Percentiles rank a stretch among this genome's conserved stretches.
phyloP scores from a whole-genome alignment of 345 rosid species.

The Conringia planisiliqua region DNA sequence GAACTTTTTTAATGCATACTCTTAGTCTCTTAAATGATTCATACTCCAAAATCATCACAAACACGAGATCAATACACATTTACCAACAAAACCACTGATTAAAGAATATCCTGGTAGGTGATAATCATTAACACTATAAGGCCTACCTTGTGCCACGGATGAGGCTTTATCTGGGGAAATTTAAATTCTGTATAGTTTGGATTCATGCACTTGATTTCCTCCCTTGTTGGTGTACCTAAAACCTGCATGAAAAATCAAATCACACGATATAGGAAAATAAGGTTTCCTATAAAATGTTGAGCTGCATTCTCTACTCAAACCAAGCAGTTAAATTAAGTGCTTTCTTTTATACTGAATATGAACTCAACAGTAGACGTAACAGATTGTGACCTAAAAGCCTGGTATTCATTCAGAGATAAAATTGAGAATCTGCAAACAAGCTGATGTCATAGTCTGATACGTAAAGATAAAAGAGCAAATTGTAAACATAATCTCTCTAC shows the following conservation, averaged over 20 bases:
- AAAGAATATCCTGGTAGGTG: neutral
- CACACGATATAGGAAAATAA: constrained; percentile 10
- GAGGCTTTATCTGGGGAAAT: constrained; percentile 92
- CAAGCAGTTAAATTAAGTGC: constrained; percentile 6
- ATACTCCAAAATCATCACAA: constrained; percentile 8
- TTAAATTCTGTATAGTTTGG: constrained; percentile 90
- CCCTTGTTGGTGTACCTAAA: constrained; percentile 91
- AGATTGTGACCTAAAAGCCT: neutral
- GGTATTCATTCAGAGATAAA: neutral
- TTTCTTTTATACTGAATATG: neutral
- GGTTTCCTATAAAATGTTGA: neutral
- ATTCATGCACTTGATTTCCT: constrained; percentile 97
- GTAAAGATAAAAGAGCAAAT: constrained; percentile 1
- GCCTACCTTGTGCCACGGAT: constrained; percentile 92
- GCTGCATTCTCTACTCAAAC: constrained; percentile 15
- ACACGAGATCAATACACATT: neutral
- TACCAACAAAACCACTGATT: neutral
- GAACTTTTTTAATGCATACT: neutral
- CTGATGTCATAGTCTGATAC: neutral
- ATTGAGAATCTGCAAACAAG: constrained; percentile 9
- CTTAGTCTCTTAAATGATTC: neutral
- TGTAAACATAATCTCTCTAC: neutral
- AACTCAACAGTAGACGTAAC: neutral
- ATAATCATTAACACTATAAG: constrained; percentile 7
- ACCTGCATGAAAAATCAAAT: constrained; percentile 43